A percentile compares a stretch with the other conserved stretches of the same genome.
These are phyloP conservation scores for Candida ficus DNA, from an alignment of 805 yeast species.

Conservation along the genomic window DNA sequence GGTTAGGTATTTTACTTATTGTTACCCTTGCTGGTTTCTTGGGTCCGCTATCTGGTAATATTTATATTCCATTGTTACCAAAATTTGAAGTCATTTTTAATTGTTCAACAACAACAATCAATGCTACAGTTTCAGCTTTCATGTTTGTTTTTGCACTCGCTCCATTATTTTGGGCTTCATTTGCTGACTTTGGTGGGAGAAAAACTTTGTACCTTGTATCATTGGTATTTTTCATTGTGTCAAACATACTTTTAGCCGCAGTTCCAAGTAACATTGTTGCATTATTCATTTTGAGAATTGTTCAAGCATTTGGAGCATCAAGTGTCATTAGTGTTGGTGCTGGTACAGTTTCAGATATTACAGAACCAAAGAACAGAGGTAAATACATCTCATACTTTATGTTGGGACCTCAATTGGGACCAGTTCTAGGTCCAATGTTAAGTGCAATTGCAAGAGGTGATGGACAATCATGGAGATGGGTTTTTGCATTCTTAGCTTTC, in stretches of 20 bases:
- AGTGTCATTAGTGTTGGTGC: constrained; percentile 91
- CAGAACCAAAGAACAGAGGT: constrained; percentile 63
- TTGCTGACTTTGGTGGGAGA: constrained; percentile 56
- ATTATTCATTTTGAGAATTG: constrained; percentile 56
- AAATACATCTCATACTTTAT: constrained; percentile 79
- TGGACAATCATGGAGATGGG: constrained; percentile 77
- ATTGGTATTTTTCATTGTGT: constrained; percentile 47
- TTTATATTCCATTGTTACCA: constrained; percentile 51
- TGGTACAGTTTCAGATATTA: constrained; percentile 80
- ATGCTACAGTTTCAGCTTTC: constrained; percentile 53
- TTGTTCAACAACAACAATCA: constrained; percentile 38
- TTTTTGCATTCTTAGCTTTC: constrained; percentile 73
- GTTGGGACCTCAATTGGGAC: constrained; percentile 85
- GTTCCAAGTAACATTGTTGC: constrained; percentile 64
- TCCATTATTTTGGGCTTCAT: constrained; percentile 51
- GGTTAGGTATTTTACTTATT: constrained; percentile 30
- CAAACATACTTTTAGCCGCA: constrained; percentile 61
- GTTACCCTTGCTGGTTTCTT: constrained; percentile 46
- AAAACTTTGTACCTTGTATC: constrained; percentile 61
- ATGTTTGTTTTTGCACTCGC: constrained; percentile 53
- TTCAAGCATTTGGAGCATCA: constrained; percentile 81
- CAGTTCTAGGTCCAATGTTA: constrained; percentile 76
- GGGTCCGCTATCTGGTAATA: constrained; percentile 55
- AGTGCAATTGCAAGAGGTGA: constrained; percentile 68
- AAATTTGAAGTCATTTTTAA: constrained; percentile 35